Evolutionary conservation across 1,284 basidiomycete genomes (phyloP), one percentile per base, ranked within the genome.

Genomic region (Sporisorium graminicola): DNA sequence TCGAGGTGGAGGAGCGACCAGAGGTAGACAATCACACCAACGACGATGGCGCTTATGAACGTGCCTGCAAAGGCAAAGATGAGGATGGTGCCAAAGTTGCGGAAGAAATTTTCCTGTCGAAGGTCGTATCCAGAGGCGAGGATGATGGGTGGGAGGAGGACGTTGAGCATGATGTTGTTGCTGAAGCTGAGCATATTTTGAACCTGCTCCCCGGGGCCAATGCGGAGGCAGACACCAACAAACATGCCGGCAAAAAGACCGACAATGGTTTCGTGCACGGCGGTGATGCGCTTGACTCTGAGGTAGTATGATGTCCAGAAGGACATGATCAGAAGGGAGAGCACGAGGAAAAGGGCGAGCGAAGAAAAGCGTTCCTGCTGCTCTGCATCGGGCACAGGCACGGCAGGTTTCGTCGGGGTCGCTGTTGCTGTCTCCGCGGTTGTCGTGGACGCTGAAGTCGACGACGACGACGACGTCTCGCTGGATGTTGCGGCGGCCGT

Each of bases 231-330:
- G 76, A 97, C 88, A 0, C 96, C 96, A 51, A 99, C 96, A 57
- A 94, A 90, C 94, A 98, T 98, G 61, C 96, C 78, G 14, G 95
- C 94, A 83, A 96, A 92, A 75, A 98, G 94, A 43, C 96, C 94
- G 24, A 99, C 93, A 56, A 98, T 89, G 0, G 97, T 99, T 87
- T 99, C 97, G 84, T 99, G 95, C 18, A 99, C 90, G 14, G 94
- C 93, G 57, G 95, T 91, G 87, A 99, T 99, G 55, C 92, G 90
- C 86, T 95, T 95, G 84, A 98, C 93, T 88, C 98, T 95, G 20
- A 99, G 91, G 83, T 98, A 99, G 88, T 99, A 99, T 24, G 94
- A 95, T 16, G 94, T 96, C 90, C 92, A 94, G 77, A 99, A 91
- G 5, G 95, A 97, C 69, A 95, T 88, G 72, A 98, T 94, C 73